Evolutionary conservation across 441 rosid species (phyloP).

Genomic region (Raphanus hybrid): DNA sequence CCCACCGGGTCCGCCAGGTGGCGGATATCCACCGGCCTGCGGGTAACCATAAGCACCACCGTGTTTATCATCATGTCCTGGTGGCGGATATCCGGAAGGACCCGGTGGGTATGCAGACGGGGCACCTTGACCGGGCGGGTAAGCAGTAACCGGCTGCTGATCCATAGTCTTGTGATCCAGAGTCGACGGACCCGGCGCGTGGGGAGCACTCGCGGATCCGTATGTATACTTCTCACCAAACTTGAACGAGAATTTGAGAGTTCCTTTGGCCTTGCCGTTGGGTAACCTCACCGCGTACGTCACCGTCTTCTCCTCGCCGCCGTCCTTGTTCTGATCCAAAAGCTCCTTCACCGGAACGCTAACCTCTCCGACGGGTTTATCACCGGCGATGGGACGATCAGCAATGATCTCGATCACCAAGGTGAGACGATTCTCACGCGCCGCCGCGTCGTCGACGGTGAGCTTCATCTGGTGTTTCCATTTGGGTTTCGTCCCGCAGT

Average conservation of each 20-base stretch:
- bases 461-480: constrained; percentile 45
- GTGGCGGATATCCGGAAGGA: background rate
- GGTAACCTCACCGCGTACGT: constrained; percentile 58
- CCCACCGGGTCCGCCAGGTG: background rate
- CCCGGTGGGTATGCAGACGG: constrained; percentile 33
- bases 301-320: constrained; percentile 34
- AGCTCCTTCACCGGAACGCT: too few species aligned
- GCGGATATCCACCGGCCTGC: background rate
- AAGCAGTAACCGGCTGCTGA: constrained; percentile 29
- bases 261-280: constrained; percentile 64
- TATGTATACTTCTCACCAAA: constrained; percentile 50
- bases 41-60: constrained; percentile 39
- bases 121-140: constrained; percentile 45
- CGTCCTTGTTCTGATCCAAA: background rate
- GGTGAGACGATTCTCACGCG: constrained; percentile 50
- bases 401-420: constrained; percentile 55
- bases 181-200: too few species aligned
- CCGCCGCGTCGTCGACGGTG: constrained; percentile 50
- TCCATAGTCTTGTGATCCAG: too few species aligned
- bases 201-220: constrained; percentile 17
- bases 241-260: constrained; percentile 51
- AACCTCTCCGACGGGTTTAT: constrained; percentile 28
- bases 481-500: too few species aligned
- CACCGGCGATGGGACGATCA: constrained; percentile 58
- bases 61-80: constrained; percentile 22